Base-by-base conservation (phyloP, 495 filamentous ascomycete species). In the Terfezia boudieri region DNA sequence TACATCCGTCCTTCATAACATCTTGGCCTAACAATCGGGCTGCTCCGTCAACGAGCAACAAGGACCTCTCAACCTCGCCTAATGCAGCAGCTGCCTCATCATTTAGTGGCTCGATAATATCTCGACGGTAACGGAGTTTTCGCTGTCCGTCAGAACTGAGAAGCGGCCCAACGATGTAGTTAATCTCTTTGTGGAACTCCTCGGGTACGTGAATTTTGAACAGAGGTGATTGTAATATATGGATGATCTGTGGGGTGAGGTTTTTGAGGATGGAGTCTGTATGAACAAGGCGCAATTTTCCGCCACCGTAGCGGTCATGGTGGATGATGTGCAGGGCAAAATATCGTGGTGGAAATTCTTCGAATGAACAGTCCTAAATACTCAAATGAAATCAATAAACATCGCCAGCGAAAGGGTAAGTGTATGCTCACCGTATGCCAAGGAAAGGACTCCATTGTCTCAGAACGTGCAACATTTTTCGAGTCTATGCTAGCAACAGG, bases 51-150 rank as follows among this genome's bases (percentile, higher is more conserved):
- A 32, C 26, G 26, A 32, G 26, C 48, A 20, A 37, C 12, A 56
- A 50, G 3, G 41, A 37, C 14, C 46, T 38, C 16, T 61, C 60
- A 22, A 76, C 62, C 22, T 74, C 70, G 56, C 68, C 72, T 36
- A 73, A 68, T 2, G 74, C 75, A 60, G 63, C 68, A 59, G 65
- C 65, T 3, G 74, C 66, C 52, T 75, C 74, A 12, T 73, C 66
- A 2, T 67, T 70, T 5, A 76, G 60, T 32, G 59, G 59, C 10
- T 64, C 63, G 32, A 71, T 62, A 8, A 62, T 59, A 49, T 63
- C 59, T 23, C 50, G 55, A 2, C 56, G 56, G 50, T 53, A 59
- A 14, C 60, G 57, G n/a, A 62, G 41, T n/a, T 57, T 61, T 20
- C 41, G 17, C 41, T 1, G 14, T 20, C 41, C 41, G 12, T 32